These are phyloP conservation scores for Sporobolomyces roseus DNA, from an alignment of 768 basidiomycete genomes.

Conservation along the genomic window DNA sequence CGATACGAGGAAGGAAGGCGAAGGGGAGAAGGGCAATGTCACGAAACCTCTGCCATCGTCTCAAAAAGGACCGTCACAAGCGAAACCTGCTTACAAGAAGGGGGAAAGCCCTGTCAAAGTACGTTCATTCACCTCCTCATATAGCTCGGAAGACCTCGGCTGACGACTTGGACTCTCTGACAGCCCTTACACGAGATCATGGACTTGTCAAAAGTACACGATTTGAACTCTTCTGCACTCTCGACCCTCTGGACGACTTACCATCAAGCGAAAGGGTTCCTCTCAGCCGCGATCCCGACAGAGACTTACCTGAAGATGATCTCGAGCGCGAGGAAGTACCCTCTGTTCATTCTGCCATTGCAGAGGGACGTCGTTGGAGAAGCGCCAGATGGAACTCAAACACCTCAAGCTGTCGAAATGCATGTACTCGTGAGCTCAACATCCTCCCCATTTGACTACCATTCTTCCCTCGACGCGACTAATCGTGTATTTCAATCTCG, in stretches of 20 bases:
- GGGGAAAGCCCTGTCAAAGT: slow-evolving; percentile 47
- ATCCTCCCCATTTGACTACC: no score
- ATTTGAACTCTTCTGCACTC: slow-evolving; percentile 65
- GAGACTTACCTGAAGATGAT: slow-evolving; percentile 70
- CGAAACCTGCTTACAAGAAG: neutral
- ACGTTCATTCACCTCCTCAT: slow-evolving; percentile 12
- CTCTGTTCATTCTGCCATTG: slow-evolving; percentile 76
- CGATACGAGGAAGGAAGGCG: neutral
- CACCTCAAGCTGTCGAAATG: slow-evolving; percentile 50
- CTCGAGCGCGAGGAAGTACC: slow-evolving; percentile 61
- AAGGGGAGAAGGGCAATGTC: slow-evolving; percentile 8
- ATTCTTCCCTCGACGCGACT: no score
- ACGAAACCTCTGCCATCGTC: slow-evolving; percentile 24
- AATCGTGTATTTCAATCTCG: no score
- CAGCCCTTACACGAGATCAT: slow-evolving; percentile 79
- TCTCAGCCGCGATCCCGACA: slow-evolving; percentile 76
- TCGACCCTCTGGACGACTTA: slow-evolving; percentile 83
- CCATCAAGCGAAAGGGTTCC: slow-evolving; percentile 75
- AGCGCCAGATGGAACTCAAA: slow-evolving; percentile 60
- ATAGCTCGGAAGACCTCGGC: neutral
- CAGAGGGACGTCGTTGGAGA: slow-evolving; percentile 56
- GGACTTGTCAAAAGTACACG: slow-evolving; percentile 68
- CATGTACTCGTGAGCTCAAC: slow-evolving; percentile 44
- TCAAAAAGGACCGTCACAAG: neutral
- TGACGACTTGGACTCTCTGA: neutral